These are phyloP conservation scores for Nepenthes mirabilis DNA, from an alignment of 148 eudicot species.

Conservation along the genomic window DNA sequence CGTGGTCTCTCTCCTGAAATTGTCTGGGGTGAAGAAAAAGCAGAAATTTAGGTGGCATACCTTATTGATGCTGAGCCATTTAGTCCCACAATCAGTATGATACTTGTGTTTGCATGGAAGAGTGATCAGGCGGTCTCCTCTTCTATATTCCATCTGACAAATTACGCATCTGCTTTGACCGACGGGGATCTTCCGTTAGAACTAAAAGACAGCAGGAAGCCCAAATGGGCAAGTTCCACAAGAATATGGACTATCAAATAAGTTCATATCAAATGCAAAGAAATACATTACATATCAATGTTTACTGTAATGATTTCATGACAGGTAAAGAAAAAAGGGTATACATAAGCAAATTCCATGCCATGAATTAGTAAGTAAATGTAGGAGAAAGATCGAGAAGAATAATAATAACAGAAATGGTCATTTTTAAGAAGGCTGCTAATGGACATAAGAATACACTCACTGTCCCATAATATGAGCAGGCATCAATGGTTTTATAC, in stretches of 20 bases:
- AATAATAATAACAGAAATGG: too few relatives aligned
- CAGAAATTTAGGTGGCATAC: slow-evolving; percentile 12
- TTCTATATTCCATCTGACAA: slow-evolving; percentile 94
- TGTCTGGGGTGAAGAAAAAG: neutral
- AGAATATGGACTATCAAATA: neutral
- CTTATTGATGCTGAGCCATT: slow-evolving; percentile 93
- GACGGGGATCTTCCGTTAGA: neutral
- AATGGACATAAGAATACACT: too few relatives aligned
- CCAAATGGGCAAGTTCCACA: neutral
- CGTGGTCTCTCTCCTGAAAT: neutral
- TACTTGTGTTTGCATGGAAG: slow-evolving; percentile 95
- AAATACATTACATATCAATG: too few relatives aligned
- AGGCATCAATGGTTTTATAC: too few relatives aligned
- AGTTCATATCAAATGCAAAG: too few relatives aligned
- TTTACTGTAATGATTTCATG: too few relatives aligned
- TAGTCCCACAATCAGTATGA: slow-evolving; percentile 68
- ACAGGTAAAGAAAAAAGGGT: too few relatives aligned
- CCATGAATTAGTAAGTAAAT: too few relatives aligned
- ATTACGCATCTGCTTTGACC: slow-evolving; percentile 67
- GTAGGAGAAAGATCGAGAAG: too few relatives aligned
- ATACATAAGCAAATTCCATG: too few relatives aligned
- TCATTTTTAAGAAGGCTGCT: too few relatives aligned
- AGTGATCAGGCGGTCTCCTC: slow-evolving; percentile 53
- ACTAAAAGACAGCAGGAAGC: neutral
- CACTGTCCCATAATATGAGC: too few relatives aligned